Base-by-base conservation (phyloP, 805 yeast genomes). In the Blastobotrys chiropterorum region DNA sequence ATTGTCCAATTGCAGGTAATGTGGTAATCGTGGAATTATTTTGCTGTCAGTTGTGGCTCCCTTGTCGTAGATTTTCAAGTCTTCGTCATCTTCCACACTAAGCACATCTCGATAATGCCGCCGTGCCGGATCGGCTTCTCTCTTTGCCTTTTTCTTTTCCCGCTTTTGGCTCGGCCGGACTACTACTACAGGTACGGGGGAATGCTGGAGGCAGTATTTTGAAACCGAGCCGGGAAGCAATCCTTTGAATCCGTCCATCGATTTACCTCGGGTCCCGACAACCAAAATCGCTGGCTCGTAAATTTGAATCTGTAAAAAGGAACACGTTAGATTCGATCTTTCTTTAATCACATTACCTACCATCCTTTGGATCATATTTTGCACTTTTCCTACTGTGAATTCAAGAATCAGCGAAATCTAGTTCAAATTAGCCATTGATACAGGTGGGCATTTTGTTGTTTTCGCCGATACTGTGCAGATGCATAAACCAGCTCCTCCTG, bases 181-280 rank as follows among this genome's bases (percentile, higher is more conserved):
- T 2, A 76, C 75, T 39, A 74, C 63, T 1, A 75, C 77, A 0
- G 80, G 80, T 4, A 77, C 67, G 1, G 69, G 69, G 5, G 77
- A 72, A 50, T 70, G 72, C 53, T 74, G 75, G n/a, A 77, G 59
- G 57, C 75, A 76, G 54, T 73, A 72, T 54, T 76, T 76, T 2
- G 78, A 74, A 61, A 77, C 65, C 1, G 78, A 71, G 38, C 76
- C 75, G 0, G 78, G 75, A 46, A 75, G 55, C 2, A 73, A 64
- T 7, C 71, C 72, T 43, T 64, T 72, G 50, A 76, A 66, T 0
- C 75, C 75, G 15, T 73, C 68, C 48, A 68, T 64, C 2, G 66
- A 58, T 38, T 69, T 68, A 7, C 74, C 74, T 21, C 70, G 66
- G 2, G 78, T 72, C 2, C 80, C 80, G 40, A 76, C 77, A 11